These are phyloP conservation scores for Ophiorrhiza pumila DNA, from an alignment of 257 asterid species.

Conservation along the genomic window DNA sequence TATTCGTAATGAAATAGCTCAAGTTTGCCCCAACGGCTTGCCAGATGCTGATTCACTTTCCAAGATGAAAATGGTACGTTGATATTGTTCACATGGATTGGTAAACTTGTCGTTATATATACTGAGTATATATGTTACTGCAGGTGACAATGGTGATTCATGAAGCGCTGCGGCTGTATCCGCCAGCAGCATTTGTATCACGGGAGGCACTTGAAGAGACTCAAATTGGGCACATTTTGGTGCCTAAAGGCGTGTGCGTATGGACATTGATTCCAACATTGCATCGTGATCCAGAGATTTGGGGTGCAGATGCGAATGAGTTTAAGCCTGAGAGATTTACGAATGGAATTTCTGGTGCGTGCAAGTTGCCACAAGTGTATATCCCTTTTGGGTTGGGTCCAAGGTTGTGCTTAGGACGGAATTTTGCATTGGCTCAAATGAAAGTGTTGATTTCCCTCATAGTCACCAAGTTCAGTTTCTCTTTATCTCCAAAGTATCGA, in stretches of 20 bases:
- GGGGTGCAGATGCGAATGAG: slow-evolving; percentile 71
- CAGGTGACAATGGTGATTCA: slow-evolving; percentile 77
- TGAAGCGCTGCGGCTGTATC: slow-evolving; percentile 68
- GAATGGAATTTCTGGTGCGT: slow-evolving; percentile 58
- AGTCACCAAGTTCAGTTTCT: slow-evolving; percentile 47
- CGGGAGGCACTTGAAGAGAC: slow-evolving; percentile 71
- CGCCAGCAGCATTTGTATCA: slow-evolving; percentile 88
- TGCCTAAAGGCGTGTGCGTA: slow-evolving; percentile 74
- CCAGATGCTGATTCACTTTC: slow-evolving; percentile 48
- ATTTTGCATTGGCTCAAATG: slow-evolving; percentile 64
- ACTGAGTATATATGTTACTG: not conserved
- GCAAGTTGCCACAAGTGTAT: slow-evolving; percentile 66
- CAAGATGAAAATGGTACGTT: slow-evolving; percentile 69
- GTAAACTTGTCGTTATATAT: too few species aligned
- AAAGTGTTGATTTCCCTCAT: slow-evolving; percentile 51
- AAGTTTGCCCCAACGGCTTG: slow-evolving; percentile 28
- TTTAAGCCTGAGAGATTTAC: slow-evolving; percentile 72
- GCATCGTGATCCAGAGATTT: slow-evolving; percentile 62
- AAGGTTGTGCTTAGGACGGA: slow-evolving; percentile 64
- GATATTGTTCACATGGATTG: not conserved
- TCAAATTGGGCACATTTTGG: slow-evolving; percentile 48
- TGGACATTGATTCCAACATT: slow-evolving; percentile 83
- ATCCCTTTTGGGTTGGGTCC: slow-evolving; percentile 86
- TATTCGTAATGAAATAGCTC: slow-evolving; percentile 50
- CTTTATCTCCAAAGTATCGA: slow-evolving; percentile 64